Evolutionary conservation across 352 stramenopile species (phyloP).

Genomic region (Phytophthora melonis): DNA sequence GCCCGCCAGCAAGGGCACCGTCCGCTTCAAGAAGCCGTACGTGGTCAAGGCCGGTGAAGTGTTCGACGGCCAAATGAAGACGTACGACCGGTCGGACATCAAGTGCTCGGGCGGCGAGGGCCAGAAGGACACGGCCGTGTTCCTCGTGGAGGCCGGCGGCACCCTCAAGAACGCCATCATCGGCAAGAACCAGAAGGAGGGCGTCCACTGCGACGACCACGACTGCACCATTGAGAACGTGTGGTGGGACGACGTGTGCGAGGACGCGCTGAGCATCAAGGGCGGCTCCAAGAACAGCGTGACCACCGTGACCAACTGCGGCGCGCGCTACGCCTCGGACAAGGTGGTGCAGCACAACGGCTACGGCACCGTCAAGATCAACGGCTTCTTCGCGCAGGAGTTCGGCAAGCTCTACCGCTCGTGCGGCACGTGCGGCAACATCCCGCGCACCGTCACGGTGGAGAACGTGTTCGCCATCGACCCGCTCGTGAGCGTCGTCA

Average conservation of each 20-base stretch:
- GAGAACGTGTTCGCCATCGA: conserved; percentile 30
- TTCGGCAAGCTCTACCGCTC: conserved; percentile 3
- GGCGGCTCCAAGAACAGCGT: conserved; percentile 28
- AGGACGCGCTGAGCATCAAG: conserved; percentile 37
- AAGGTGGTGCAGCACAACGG: conserved; percentile 40
- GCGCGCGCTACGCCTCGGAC: too few species aligned
- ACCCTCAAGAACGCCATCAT: conserved; percentile 5
- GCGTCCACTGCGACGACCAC: conserved; percentile 4
- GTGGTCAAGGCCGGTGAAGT: conserved; percentile 22
- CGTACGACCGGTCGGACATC: conserved; percentile 17
- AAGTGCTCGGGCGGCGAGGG: conserved; percentile 1
- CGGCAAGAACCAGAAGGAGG: conserved; percentile 6
- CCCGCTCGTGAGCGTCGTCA: conserved; percentile 28
- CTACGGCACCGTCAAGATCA: conserved; percentile 10
- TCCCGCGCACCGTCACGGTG: conserved; percentile 36
- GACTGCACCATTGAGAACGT: conserved; percentile 11
- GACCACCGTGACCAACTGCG: conserved; percentile 29
- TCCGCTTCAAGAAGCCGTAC: conserved; percentile 20
- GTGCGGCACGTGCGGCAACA: conserved; percentile 4
- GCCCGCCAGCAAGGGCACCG: conserved; percentile 27
- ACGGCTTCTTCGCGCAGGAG: conserved; percentile 7
- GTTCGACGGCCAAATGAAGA: conserved; percentile 16
- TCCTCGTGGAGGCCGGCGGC: conserved; percentile 16
- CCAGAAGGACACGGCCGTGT: conserved; percentile 3
- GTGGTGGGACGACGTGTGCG: conserved; percentile 25